phyloP scores from a whole-genome alignment of 2,329 filamentous ascomycete species.

The Aspergillus sp. region DNA sequence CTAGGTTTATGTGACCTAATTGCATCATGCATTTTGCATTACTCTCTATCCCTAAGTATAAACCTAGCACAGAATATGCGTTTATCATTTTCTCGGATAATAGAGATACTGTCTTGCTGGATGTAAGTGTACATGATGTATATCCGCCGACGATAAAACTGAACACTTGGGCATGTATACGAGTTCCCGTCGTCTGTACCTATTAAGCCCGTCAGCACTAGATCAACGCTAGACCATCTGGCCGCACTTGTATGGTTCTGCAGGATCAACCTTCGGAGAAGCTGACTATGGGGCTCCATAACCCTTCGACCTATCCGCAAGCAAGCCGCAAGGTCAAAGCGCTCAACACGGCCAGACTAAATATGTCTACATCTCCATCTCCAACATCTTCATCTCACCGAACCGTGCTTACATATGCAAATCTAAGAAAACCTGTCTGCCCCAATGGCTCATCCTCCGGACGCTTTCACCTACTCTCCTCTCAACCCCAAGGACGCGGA shows the following conservation, averaged over 20 bases:
- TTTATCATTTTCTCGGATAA: too few relatives aligned
- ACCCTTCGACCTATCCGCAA: background rate
- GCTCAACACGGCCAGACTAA: background rate
- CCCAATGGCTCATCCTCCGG: background rate
- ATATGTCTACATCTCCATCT: background rate
- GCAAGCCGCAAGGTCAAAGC: background rate
- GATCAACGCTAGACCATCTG: background rate
- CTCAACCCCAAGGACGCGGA: constrained; percentile 2
- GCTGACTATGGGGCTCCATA: background rate
- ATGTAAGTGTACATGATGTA: too few relatives aligned
- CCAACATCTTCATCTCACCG: background rate
- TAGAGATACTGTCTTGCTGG: too few relatives aligned
- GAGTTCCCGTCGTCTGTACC: background rate
- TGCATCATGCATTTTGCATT: too few relatives aligned
- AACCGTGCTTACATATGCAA: background rate
- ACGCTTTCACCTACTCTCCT: background rate
- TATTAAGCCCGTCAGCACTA: background rate
- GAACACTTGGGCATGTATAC: too few relatives aligned
- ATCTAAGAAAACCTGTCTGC: background rate
- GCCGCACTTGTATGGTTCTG: background rate
- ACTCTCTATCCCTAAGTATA: too few relatives aligned
- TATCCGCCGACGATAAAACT: too few relatives aligned
- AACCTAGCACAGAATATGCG: too few relatives aligned
- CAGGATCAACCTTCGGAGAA: background rate
- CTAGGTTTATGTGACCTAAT: too few relatives aligned